Evolutionary conservation across 139 green algal genomes (phyloP).

Genomic region (Chlamydomonas sp.): DNA sequence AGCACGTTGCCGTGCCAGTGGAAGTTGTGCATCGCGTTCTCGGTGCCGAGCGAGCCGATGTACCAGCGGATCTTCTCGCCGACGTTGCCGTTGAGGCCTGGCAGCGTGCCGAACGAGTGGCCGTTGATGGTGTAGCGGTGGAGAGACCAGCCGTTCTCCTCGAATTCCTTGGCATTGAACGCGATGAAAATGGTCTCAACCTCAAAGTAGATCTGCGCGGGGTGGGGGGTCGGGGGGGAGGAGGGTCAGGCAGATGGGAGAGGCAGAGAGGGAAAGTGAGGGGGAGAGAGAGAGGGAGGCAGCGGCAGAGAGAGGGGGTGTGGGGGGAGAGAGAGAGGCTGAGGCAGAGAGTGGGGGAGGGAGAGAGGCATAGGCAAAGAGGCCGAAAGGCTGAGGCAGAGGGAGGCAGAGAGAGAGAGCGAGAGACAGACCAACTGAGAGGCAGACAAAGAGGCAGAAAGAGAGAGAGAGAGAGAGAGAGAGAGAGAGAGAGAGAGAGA

Average conservation of each 20-base stretch:
- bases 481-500: neutral
- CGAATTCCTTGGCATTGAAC: conserved; percentile 13
- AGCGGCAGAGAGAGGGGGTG: neutral
- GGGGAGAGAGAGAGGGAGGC: neutral
- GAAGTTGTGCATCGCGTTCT: conserved; percentile 44
- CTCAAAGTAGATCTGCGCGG: conserved; percentile 32
- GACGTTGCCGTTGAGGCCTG: conserved; percentile 5
- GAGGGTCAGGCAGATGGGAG: conserved; percentile 1
- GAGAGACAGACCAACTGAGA: neutral
- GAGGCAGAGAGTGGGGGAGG: neutral
- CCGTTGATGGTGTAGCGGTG: conserved; percentile 26
- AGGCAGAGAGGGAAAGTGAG: no score
- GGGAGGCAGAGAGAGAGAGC: neutral
- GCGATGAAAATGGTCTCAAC: conserved; percentile 12
- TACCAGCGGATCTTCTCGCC: conserved; percentile 53
- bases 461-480: neutral
- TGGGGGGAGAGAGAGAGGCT: neutral
- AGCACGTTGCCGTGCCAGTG: conserved; percentile 52
- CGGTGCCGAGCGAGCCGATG: conserved; percentile 34
- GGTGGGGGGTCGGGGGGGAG: no score
- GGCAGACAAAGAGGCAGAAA: neutral
- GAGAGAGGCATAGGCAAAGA: neutral
- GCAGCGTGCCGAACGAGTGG: conserved; percentile 25
- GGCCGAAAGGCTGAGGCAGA: neutral
- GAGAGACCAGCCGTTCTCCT: neutral